Conservation (phyloP, 805 yeast species). For the Nakazawaea molendinolei region DNA sequence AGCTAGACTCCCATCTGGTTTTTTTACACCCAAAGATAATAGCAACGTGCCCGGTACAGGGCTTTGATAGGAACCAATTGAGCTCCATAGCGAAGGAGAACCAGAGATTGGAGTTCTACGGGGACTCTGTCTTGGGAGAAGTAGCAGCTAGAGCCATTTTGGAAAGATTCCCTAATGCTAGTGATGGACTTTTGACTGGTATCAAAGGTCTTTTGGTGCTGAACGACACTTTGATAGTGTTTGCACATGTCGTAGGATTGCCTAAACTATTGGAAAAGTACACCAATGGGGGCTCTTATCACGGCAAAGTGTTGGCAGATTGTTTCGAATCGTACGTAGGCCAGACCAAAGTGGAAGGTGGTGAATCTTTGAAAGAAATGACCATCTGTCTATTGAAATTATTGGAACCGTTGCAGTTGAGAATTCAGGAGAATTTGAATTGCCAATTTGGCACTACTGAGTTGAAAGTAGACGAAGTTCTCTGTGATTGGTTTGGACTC, state of each 20-base stretch:
- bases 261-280: constrained; percentile 27
- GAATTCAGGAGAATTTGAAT: constrained; percentile 3
- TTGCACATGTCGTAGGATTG: constrained; percentile 33
- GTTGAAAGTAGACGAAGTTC: constrained; percentile 3
- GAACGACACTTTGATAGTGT: constrained; percentile 32
- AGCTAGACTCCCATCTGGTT: neutral
- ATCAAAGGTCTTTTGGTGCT: constrained; percentile 33
- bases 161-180: constrained; percentile 32
- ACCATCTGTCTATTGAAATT: neutral
- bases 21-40: constrained; percentile 4
- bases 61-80: neutral
- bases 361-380: constrained; percentile 1
- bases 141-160: constrained; percentile 31
- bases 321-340: constrained; percentile 40
- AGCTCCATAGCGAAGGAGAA: constrained; percentile 15
- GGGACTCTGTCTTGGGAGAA: constrained; percentile 37
- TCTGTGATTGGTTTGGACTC: constrained; percentile 4
- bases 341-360: constrained; percentile 14
- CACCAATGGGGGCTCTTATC: constrained; percentile 31
- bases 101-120: constrained; percentile 38
- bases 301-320: constrained; percentile 37
- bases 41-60: neutral
- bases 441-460: constrained; percentile 1
- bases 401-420: neutral
- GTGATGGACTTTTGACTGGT: constrained; percentile 36